Evolutionary conservation across 108 stramenopile species (phyloP).

Genomic region (Nitzschia palea): DNA sequence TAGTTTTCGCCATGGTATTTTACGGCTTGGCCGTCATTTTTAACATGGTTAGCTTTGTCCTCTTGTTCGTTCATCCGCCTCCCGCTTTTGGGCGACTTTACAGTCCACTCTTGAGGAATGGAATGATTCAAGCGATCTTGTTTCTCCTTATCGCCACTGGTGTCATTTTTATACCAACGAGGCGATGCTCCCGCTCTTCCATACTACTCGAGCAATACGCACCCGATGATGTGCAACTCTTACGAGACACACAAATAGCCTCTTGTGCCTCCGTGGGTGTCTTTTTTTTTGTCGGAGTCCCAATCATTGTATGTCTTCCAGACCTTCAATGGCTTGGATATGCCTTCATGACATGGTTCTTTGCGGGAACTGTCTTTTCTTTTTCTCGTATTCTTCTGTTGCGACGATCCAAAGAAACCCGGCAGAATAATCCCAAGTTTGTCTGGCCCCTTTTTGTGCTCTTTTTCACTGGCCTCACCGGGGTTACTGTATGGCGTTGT

Average conservation of each 20-base stretch:
- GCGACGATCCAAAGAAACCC: neutral
- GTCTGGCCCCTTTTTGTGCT: neutral
- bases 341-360: neutral
- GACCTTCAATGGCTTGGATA: conserved; percentile 31
- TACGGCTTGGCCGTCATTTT: neutral
- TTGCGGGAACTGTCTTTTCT: too few relatives aligned
- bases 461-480: neutral
- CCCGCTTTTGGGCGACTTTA: neutral
- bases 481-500: neutral
- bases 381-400: neutral
- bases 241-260: neutral
- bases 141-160: neutral
- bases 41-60: too few relatives aligned
- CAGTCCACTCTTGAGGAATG: neutral
- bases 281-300: conserved; percentile 6
- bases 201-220: neutral
- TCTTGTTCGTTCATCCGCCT: neutral
- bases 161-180: neutral
- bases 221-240: neutral
- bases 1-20: neutral
- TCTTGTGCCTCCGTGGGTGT: conserved; percentile 3
- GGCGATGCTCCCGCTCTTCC: neutral
- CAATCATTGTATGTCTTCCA: conserved; percentile 33
- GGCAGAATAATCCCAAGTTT: too few relatives aligned
- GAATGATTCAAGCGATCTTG: neutral